These are phyloP conservation scores for Kodamaea neixiangensis DNA, from an alignment of 805 yeast species.

Conservation along the genomic window DNA sequence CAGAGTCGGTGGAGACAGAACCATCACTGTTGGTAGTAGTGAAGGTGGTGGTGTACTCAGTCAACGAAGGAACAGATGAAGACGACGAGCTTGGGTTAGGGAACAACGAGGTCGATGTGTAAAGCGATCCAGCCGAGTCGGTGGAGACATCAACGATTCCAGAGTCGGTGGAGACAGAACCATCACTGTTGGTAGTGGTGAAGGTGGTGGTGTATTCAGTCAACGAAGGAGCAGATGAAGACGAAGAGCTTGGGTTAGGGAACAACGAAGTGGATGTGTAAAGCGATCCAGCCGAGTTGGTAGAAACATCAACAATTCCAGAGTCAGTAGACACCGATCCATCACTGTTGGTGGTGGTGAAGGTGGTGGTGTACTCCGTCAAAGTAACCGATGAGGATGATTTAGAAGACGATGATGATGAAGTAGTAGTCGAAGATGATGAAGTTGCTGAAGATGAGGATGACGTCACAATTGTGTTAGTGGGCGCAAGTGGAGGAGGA, in stretches of 20 bases:
- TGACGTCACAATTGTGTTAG: not conserved
- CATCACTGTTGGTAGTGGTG: constrained; percentile 17
- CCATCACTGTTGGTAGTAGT: constrained; percentile 19
- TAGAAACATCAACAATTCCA: constrained; percentile 19
- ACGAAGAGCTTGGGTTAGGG: not conserved
- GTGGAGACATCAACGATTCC: constrained; percentile 21
- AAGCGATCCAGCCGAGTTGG: constrained; percentile 6
- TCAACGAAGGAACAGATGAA: constrained; percentile 5
- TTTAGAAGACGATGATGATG: too few species aligned
- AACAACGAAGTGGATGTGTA: constrained; percentile 15
- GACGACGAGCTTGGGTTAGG: constrained; percentile 3
- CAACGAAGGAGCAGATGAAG: not conserved
- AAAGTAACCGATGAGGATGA: too few species aligned
- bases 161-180: constrained; percentile 18
- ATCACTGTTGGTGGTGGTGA: constrained; percentile 16
- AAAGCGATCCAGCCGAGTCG: constrained; percentile 17
- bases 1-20: constrained; percentile 15
- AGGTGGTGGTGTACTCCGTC: constrained; percentile 20
- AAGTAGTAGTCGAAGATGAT: too few species aligned
- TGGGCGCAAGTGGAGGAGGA: constrained; percentile 3
- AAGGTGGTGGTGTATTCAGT: constrained; percentile 20
- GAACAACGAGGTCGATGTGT: constrained; percentile 16
- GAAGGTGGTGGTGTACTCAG: constrained; percentile 13
- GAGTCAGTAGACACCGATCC: constrained; percentile 19
- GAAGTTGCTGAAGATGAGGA: too few species aligned